Evolutionary conservation across 345 rosid genomes (phyloP).

Genomic region (Brassica juncea): DNA sequence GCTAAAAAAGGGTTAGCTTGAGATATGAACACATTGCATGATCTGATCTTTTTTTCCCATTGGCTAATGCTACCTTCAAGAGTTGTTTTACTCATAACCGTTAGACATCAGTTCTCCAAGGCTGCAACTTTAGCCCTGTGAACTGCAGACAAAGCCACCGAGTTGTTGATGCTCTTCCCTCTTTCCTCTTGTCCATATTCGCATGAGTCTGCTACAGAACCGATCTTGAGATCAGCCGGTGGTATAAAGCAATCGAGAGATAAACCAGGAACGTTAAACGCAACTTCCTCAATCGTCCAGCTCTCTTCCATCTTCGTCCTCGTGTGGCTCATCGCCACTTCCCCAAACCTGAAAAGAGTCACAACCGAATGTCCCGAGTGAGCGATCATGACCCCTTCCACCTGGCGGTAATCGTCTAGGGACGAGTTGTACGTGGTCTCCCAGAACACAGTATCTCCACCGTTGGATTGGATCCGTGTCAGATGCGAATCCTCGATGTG

Average conservation of each 20-base stretch:
- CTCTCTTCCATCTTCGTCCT: constrained; percentile 93
- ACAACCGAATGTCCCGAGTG: constrained; percentile 88
- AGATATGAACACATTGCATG: constrained; percentile 40
- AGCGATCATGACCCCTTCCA: constrained; percentile 95
- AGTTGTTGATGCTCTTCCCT: constrained; percentile 48
- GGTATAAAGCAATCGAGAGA: constrained; percentile 90
- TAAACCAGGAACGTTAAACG: constrained; percentile 89
- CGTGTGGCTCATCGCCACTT: constrained; percentile 80
- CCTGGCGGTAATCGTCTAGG: constrained; percentile 75
- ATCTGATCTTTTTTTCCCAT: constrained; percentile 14
- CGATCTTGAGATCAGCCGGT: constrained; percentile 73
- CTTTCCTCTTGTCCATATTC: constrained; percentile 66
- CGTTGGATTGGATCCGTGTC: constrained; percentile 77
- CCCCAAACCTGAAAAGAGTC: constrained; percentile 88
- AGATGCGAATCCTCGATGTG: constrained; percentile 88
- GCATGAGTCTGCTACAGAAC: constrained; percentile 59
- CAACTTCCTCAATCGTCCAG: constrained; percentile 97
- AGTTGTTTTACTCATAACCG: constrained; percentile 18
- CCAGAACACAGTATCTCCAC: constrained; percentile 86
- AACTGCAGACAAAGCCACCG: constrained; percentile 46
- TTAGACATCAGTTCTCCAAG: constrained; percentile 54
- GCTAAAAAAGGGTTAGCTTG: constrained; percentile 34
- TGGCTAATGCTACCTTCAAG: constrained; percentile 32
- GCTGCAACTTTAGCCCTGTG: constrained; percentile 76
- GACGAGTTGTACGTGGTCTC: constrained; percentile 87